These are phyloP conservation scores for Saccharata proteae DNA, from an alignment of 2,329 filamentous ascomycete genomes.

Conservation along the genomic window DNA sequence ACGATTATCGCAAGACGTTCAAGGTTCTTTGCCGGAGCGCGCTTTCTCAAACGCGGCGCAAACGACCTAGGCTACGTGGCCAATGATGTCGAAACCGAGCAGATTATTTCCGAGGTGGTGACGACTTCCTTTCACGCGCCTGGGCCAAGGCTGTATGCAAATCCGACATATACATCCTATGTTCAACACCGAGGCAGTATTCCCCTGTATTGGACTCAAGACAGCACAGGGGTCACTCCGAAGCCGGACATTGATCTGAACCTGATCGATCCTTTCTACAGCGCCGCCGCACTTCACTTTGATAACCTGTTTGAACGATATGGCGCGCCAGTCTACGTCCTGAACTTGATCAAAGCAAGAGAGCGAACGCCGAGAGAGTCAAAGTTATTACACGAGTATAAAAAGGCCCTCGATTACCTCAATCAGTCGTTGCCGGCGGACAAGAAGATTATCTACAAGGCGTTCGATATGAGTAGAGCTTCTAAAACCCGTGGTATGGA, in stretches of 20 bases:
- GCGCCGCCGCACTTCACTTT: conserved; percentile 85
- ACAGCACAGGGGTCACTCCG: conserved; percentile 85
- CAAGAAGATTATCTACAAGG: conserved; percentile 83
- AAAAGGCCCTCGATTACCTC: conserved; percentile 75
- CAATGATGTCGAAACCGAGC: conserved; percentile 97
- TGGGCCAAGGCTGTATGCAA: conserved; percentile 72
- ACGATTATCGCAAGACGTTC: conserved; percentile 89
- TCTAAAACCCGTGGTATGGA: conserved; percentile 85
- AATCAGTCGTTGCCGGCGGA: conserved; percentile 82
- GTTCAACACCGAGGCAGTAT: conserved; percentile 96
- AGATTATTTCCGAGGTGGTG: conserved; percentile 88
- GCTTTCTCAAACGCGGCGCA: conserved; percentile 86
- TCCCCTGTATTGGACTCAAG: conserved; percentile 93
- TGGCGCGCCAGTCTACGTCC: conserved; percentile 77
- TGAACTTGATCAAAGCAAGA: conserved; percentile 78
- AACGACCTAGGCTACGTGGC: conserved; percentile 94
- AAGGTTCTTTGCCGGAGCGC: conserved; percentile 82
- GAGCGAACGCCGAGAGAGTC: conserved; percentile 85
- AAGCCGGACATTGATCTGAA: conserved; percentile 95
- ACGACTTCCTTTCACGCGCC: conserved; percentile 94
- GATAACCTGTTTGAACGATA: conserved; percentile 90
- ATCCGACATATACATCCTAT: conserved; percentile 87
- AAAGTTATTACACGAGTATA: conserved; percentile 79
- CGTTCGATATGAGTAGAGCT: conserved; percentile 96
- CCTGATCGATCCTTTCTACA: conserved; percentile 92